A percentile compares a stretch with the other conserved stretches of the same genome.
These are phyloP conservation scores for Suhomyces sp. DNA, from an alignment of 805 yeast species.

Conservation along the genomic window DNA sequence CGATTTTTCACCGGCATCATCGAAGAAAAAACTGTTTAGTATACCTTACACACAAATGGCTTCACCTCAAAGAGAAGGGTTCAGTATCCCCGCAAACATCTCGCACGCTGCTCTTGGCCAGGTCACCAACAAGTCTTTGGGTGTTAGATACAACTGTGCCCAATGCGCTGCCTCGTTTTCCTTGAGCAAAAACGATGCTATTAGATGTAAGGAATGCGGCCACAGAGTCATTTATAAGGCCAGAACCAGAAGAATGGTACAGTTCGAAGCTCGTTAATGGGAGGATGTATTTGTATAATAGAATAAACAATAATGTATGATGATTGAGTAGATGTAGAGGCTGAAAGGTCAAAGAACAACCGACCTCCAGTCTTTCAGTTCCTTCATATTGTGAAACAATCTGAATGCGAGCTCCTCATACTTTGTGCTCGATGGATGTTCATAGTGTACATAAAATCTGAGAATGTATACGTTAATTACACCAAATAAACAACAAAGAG, in stretches of 20 bases:
- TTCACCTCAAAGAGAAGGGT: constrained; percentile 75
- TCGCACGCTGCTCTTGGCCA: constrained; percentile 82
- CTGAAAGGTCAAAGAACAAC: too few species aligned
- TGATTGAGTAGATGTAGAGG: not conserved
- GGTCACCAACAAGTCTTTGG: constrained; percentile 58
- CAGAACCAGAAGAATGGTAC: constrained; percentile 93
- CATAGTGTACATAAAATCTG: too few species aligned
- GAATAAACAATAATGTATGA: not conserved
- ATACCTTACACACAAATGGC: constrained; percentile 26
- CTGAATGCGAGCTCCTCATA: too few species aligned
- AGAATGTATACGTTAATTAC: too few species aligned
- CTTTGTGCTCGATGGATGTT: too few species aligned
- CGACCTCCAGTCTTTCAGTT: too few species aligned
- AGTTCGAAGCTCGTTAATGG: constrained; percentile 42
- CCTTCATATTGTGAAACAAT: too few species aligned
- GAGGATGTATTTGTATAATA: constrained; percentile 2
- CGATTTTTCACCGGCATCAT: not conserved
- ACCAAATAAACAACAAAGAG: too few species aligned
- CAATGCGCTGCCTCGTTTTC: constrained; percentile 91
- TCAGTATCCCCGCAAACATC: constrained; percentile 74
- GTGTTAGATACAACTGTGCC: constrained; percentile 92
- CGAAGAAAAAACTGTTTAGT: not conserved
- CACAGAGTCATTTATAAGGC: constrained; percentile 97
- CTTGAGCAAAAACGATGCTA: constrained; percentile 89
- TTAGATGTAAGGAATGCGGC: constrained; percentile 97